phyloP scores from a whole-genome alignment of 768 basidiomycete species.

The Rossbeevera mucosa region DNA sequence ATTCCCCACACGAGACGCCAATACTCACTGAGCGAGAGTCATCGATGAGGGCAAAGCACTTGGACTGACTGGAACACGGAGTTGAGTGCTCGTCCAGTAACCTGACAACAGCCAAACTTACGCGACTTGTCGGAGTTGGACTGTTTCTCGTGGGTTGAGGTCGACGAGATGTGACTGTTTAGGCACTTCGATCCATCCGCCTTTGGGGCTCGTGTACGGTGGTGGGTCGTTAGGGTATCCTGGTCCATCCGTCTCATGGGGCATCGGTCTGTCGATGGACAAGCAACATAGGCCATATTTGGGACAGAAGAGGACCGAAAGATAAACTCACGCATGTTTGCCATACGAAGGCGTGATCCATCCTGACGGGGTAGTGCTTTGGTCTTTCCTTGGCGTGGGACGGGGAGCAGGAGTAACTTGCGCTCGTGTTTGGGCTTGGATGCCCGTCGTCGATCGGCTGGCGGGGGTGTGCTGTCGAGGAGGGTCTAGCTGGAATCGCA shows the following conservation, averaged over 20 bases:
- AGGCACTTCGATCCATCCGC: not conserved
- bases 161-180: not conserved
- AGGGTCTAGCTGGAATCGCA: not conserved
- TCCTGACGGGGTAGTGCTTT: not conserved
- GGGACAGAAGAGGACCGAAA: not conserved
- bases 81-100: not conserved
- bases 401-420: not conserved
- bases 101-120: not conserved
- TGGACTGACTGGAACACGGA: not conserved
- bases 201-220: not conserved
- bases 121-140: not conserved
- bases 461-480: not conserved
- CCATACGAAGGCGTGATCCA: not conserved
- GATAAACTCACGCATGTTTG: not conserved
- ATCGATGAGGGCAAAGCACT: not conserved
- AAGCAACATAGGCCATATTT: not conserved
- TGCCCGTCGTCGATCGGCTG: not conserved
- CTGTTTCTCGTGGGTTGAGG: not conserved
- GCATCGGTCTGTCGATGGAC: not conserved
- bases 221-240: not conserved
- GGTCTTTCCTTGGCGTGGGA: not conserved
- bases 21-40: not conserved
- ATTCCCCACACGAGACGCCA: not conserved
- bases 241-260: not conserved
- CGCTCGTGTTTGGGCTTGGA: not conserved